Base-by-base conservation (phyloP, 1,139 yeast species). In the Candida pseudoviswanathii region DNA sequence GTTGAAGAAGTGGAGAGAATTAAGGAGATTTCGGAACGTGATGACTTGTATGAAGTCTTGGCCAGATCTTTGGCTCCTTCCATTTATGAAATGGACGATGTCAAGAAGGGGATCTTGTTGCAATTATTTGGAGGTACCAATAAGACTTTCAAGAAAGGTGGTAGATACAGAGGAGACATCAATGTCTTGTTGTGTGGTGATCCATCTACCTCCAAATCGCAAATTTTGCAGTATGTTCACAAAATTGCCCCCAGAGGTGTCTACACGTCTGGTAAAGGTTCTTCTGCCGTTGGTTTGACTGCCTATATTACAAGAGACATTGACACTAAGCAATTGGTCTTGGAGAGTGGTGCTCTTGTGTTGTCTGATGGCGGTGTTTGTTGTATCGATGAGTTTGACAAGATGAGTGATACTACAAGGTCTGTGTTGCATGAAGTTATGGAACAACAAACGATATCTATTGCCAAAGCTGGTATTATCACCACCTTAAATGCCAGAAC, bases 381-480 rank as follows among this genome's bases (percentile, higher is more conserved):
- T 74, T 95, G 99, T 71, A 94, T 94, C 66, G 99, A 94, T 74
- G 99, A 94, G 73, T 94, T 94, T 64, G 99, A 94, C 71, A 94
- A 94, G 68, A 94, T 94, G 99, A 82, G 86, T 52, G 99, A 94
- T 60, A 73, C 96, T 1, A 94, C 99, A 0, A 77, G 99, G 61
- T 90, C 97, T 2, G 98, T 94, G 11, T 75, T 94, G 51, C 99
- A 94, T 67, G 99, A 94, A 78, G 99, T 95, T 24, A 94, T 94
- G 99, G 99, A 94, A 75, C 99, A 94, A 67, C 99, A 94, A 68
- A 94, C 99, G 0, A 94, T 94, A 42, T 91, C 98, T 9, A 90
- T 94, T 60, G 99, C 99, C 40, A 94, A 94, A 64, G 99, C 99
- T 0, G 99, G 99, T 51, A 94, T 94, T 62, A 94, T 92, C 63